These are phyloP conservation scores for Xylaria multiplex DNA, from an alignment of 2,329 filamentous ascomycete genomes.

Conservation along the genomic window DNA sequence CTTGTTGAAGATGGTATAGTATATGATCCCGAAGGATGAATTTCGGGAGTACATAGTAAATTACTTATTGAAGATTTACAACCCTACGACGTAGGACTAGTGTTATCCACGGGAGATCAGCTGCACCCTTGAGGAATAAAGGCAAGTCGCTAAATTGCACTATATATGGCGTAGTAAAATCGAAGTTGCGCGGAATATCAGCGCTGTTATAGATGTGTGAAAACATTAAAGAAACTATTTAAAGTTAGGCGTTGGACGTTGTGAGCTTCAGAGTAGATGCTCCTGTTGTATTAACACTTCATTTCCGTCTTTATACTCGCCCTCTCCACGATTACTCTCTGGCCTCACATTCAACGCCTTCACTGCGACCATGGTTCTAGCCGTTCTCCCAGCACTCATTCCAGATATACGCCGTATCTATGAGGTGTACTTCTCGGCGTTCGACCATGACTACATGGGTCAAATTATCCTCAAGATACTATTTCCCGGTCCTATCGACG, in stretches of 20 bases:
- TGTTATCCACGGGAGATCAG: background rate
- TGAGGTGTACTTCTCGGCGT: slow-evolving; percentile 24
- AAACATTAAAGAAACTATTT: background rate
- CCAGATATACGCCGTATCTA: slow-evolving; percentile 23
- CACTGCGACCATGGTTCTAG: slow-evolving; percentile 8
- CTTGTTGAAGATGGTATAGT: too few species aligned
- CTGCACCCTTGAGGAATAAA: background rate
- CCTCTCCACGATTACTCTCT: too few species aligned
- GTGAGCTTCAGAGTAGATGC: background rate
- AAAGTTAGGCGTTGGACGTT: background rate
- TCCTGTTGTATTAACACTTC: too few species aligned
- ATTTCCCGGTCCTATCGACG: slow-evolving; percentile 13
- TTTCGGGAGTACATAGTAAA: background rate
- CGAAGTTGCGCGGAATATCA: background rate
- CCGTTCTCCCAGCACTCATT: slow-evolving; percentile 24
- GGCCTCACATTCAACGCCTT: background rate
- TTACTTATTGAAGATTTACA: background rate
- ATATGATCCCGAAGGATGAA: too few species aligned
- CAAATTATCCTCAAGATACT: slow-evolving; percentile 21
- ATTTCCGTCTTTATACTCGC: too few species aligned
- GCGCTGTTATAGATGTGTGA: background rate
- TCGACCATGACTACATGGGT: slow-evolving; percentile 18
- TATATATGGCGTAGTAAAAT: background rate
- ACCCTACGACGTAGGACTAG: background rate
- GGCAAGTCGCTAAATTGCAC: background rate